These are phyloP conservation scores for Tetracladium setigerum DNA, from an alignment of 495 filamentous ascomycete species.

Conservation along the genomic window DNA sequence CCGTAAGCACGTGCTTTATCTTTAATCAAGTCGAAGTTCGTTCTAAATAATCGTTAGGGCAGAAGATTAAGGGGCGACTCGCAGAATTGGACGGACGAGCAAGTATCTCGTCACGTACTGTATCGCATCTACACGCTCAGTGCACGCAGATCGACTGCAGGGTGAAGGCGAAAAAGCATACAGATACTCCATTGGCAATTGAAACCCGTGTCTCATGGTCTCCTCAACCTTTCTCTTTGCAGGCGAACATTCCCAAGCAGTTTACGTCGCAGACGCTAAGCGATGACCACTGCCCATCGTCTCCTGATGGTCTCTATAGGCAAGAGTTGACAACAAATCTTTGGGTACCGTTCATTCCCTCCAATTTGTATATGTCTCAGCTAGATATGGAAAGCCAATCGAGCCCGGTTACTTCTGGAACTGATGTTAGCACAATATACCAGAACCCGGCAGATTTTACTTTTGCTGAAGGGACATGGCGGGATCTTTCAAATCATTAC, in stretches of 20 bases:
- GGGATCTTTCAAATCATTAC: too few relatives aligned
- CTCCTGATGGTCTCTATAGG: background rate
- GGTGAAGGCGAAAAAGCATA: background rate
- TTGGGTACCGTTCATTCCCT: background rate
- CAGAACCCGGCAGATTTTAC: too few relatives aligned
- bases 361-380: background rate
- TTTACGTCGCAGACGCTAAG: background rate
- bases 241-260: background rate
- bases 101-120: background rate
- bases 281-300: background rate
- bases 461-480: too few relatives aligned
- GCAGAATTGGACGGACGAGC: background rate
- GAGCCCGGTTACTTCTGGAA: too few relatives aligned
- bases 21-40: too few relatives aligned
- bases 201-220: background rate
- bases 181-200: background rate
- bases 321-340: too few relatives aligned
- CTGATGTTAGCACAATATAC: too few relatives aligned
- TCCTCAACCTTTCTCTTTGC: background rate
- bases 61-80: constrained; percentile 1
- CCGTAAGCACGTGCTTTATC: too few relatives aligned
- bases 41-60: too few relatives aligned
- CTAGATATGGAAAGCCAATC: background rate
- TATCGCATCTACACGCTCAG: background rate
- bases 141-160: background rate